These are phyloP conservation scores for Aegilops longissima DNA, from an alignment of 176 grass and related monocot genomes.

Conservation along the genomic window DNA sequence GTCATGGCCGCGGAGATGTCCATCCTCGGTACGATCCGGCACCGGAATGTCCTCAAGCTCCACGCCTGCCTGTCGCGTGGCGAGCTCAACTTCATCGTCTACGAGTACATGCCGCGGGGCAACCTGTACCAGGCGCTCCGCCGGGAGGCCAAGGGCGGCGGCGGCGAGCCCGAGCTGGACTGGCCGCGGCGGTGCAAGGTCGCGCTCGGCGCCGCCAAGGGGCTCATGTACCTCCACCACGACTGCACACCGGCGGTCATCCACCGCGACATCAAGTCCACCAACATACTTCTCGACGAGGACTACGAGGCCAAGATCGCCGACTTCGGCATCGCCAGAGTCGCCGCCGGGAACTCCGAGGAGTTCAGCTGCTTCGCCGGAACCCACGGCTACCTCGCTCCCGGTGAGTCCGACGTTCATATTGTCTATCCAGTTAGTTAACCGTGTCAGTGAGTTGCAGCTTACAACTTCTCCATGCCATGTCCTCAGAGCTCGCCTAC, in stretches of 20 bases:
- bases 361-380: slow-evolving; percentile 72
- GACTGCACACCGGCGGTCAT: slow-evolving; percentile 80
- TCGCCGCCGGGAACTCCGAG: slow-evolving; percentile 39
- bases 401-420: slow-evolving; percentile 35
- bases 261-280: slow-evolving; percentile 89
- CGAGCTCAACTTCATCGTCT: slow-evolving; percentile 76
- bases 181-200: slow-evolving; percentile 63
- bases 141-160: slow-evolving; percentile 33
- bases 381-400: slow-evolving; percentile 90
- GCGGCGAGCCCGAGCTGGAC: slow-evolving; percentile 38
- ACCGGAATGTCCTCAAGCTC: slow-evolving; percentile 90
- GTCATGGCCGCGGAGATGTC: slow-evolving; percentile 78
- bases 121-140: slow-evolving; percentile 78
- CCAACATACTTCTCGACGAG: slow-evolving; percentile 79
- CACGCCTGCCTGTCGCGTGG: slow-evolving; percentile 81
- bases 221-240: slow-evolving; percentile 92
- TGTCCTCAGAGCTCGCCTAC: slow-evolving; percentile 68
- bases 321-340: slow-evolving; percentile 85
- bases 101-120: slow-evolving; percentile 87
- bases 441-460: too few relatives aligned
- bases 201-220: slow-evolving; percentile 69
- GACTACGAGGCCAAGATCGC: slow-evolving; percentile 80
- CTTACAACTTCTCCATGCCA: not conserved
- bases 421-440: too few relatives aligned
- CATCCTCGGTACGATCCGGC: slow-evolving; percentile 66